Evolutionary conservation across 805 yeast genomes (phyloP).

Genomic region (Saccharomycopsis malanga): DNA sequence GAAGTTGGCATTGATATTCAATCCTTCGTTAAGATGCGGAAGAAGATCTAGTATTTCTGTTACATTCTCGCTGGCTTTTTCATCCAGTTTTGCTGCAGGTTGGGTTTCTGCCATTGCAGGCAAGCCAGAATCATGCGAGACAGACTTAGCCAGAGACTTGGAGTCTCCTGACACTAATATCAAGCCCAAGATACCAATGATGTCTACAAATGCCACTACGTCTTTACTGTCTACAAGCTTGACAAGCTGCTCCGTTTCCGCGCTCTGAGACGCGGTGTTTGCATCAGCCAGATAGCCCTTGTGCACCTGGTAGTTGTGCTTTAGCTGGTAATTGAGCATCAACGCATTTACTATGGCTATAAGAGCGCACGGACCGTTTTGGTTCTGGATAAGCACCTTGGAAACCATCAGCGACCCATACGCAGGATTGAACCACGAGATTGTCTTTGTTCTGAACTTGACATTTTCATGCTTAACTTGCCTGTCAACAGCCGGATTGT

Average conservation of each 20-base stretch:
- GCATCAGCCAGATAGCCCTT: neutral
- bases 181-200: constrained; percentile 30
- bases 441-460: constrained; percentile 13
- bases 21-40: constrained; percentile 38
- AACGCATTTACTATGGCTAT: constrained; percentile 39
- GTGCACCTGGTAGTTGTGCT: neutral
- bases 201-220: constrained; percentile 18
- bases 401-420: constrained; percentile 17
- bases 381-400: constrained; percentile 37
- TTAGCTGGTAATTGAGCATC: constrained; percentile 29
- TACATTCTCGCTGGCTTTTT: constrained; percentile 23
- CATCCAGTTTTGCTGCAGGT: constrained; percentile 15
- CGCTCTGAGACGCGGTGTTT: neutral
- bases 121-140: neutral
- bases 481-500: neutral
- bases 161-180: constrained; percentile 11
- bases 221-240: constrained; percentile 1
- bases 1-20: constrained; percentile 37
- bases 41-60: constrained; percentile 29
- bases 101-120: neutral
- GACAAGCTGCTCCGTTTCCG: constrained; percentile 9
- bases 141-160: neutral
- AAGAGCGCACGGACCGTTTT: constrained; percentile 42
- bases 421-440: constrained; percentile 19
- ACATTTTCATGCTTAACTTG: neutral